Conservation (phyloP, 129 eudicot genomes). For the Pulicaria dysenterica region DNA sequence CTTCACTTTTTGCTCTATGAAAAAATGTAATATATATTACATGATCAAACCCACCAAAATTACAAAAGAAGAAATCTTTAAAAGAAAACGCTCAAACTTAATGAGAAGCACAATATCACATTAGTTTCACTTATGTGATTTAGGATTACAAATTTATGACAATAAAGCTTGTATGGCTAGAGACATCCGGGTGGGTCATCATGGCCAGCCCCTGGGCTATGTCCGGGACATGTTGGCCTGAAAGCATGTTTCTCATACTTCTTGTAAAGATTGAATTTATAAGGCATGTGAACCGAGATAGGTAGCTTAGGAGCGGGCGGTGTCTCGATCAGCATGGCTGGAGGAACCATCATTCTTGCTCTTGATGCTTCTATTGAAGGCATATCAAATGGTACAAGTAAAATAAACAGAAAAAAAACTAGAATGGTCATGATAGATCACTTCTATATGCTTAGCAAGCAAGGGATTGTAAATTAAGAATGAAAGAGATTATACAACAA, state of each 20-base stretch:
- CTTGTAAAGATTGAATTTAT: constrained; percentile 22
- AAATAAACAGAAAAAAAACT: constrained; percentile 15
- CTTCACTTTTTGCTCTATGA: too few relatives aligned
- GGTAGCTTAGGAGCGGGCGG: not conserved
- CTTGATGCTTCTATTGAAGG: constrained; percentile 11
- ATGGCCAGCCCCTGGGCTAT: constrained; percentile 45
- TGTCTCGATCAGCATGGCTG: not conserved
- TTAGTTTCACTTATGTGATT: not conserved
- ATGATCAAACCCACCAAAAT: too few relatives aligned
- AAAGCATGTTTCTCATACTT: constrained; percentile 28
- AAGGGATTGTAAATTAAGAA: too few relatives aligned
- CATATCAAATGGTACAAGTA: not conserved
- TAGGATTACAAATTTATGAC: not conserved
- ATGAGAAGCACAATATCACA: too few relatives aligned
- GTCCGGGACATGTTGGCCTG: constrained; percentile 51
- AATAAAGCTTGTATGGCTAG: not conserved
- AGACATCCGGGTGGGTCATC: constrained; percentile 31
- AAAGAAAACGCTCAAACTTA: too few relatives aligned
- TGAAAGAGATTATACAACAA: not conserved
- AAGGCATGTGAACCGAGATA: not conserved
- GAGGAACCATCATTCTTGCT: constrained; percentile 11
- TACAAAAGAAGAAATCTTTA: too few relatives aligned
- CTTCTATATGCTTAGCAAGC: not conserved
- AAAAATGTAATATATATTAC: too few relatives aligned
- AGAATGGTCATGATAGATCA: not conserved